A percentile compares a stretch with the other conserved stretches of the same genome.
Evolutionary conservation across 2,329 filamentous ascomycete species (phyloP).

Genomic region (Cytospora mali): DNA sequence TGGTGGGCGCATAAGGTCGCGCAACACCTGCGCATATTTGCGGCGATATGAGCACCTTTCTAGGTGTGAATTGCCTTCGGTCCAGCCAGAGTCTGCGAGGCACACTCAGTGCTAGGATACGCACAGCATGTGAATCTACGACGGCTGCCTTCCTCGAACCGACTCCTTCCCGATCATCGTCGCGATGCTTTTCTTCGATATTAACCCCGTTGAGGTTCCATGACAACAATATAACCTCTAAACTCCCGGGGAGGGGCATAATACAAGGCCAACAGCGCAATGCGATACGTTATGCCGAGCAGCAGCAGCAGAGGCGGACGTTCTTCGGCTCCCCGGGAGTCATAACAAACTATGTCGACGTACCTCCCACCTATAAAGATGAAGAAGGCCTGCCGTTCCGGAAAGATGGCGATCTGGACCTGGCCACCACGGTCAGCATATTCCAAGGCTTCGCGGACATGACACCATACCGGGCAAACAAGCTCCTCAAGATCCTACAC

Average conservation of each 20-base stretch:
- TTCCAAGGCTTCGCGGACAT: conserved; percentile 53
- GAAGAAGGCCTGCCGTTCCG: conserved; percentile 57
- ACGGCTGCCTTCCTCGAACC: not conserved
- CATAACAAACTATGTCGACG: conserved; percentile 57
- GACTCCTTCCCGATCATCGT: not conserved
- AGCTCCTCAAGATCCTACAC: conserved; percentile 60
- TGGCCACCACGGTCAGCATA: conserved; percentile 45
- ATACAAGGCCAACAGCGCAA: conserved; percentile 11
- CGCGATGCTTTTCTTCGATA: conserved; percentile 1
- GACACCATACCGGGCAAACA: conserved; percentile 53
- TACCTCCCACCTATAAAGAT: conserved; percentile 62
- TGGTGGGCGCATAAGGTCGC: conserved; percentile 28
- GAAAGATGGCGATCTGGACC: conserved; percentile 46
- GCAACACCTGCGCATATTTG: conserved; percentile 30
- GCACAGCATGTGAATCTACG: not conserved
- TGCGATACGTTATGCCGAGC: not conserved
- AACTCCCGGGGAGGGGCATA: not conserved
- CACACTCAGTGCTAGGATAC: conserved; percentile 1
- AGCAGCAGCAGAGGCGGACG: conserved; percentile 18
- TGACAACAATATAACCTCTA: not conserved
- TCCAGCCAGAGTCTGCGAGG: conserved; percentile 31
- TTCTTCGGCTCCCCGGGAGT: conserved; percentile 37
- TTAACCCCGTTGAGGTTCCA: not conserved
- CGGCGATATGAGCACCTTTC: conserved; percentile 34
- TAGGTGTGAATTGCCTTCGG: conserved; percentile 36